Percentiles rank a stretch among this genome's conserved stretches.
Evolutionary conservation across 1,139 yeast species (phyloP).

Genomic region (Diutina siamensis): DNA sequence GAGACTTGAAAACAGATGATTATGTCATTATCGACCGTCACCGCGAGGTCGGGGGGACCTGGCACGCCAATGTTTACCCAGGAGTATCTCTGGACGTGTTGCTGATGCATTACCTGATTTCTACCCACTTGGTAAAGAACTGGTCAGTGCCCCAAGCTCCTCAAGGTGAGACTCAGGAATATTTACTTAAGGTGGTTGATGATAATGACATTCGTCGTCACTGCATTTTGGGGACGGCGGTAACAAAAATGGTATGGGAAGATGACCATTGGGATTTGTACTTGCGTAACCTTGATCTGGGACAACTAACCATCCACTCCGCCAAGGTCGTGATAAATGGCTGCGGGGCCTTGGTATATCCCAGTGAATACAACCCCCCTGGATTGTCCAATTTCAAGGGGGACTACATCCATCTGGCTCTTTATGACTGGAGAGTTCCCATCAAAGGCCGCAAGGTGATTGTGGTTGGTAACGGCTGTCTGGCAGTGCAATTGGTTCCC

Average conservation of each 20-base stretch:
- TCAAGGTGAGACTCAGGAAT: slow-evolving; percentile 37
- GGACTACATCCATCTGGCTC: slow-evolving; percentile 34
- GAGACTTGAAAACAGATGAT: slow-evolving; percentile 22
- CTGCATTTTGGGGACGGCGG: slow-evolving; percentile 19
- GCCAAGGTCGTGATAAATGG: slow-evolving; percentile 23
- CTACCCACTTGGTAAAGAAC: slow-evolving; percentile 26
- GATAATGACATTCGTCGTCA: slow-evolving; percentile 22
- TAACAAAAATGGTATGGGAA: slow-evolving; percentile 20
- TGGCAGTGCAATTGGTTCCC: not conserved
- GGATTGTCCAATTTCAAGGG: slow-evolving; percentile 36
- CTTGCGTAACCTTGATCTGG: slow-evolving; percentile 24
- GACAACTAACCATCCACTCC: slow-evolving; percentile 16
- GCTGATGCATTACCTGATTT: slow-evolving; percentile 35
- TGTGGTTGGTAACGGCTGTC: slow-evolving; percentile 5
- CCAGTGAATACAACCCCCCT: slow-evolving; percentile 17
- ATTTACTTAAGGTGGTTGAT: slow-evolving; percentile 27
- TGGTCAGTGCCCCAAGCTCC: slow-evolving; percentile 39
- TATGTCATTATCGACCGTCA: slow-evolving; percentile 33
- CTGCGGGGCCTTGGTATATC: slow-evolving; percentile 30
- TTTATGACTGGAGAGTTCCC: slow-evolving; percentile 32
- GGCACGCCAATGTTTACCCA: slow-evolving; percentile 44
- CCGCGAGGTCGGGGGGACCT: slow-evolving; percentile 39
- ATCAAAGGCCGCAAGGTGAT: slow-evolving; percentile 14
- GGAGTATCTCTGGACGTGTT: slow-evolving; percentile 46
- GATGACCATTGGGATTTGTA: slow-evolving; percentile 27